A percentile compares a stretch with the other conserved stretches of the same genome.
phyloP scores from a whole-genome alignment of 106 monocot genomes.

The Amphibolis antarctica region DNA sequence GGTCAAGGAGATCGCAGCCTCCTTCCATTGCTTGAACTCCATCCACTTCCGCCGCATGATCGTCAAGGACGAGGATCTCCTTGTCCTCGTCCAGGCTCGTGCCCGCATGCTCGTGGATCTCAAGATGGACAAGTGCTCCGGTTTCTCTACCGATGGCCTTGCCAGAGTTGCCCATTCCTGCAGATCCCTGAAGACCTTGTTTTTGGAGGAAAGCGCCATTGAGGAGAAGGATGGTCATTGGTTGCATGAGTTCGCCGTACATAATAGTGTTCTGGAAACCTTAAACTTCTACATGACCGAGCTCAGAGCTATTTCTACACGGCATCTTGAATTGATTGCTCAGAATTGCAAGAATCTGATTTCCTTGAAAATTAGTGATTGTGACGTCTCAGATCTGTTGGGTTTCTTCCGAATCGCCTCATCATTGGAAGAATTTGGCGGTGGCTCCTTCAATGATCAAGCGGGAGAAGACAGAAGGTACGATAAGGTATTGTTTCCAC shows the following conservation, averaged over 20 bases:
- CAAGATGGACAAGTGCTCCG: no score
- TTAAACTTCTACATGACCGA: conserved; percentile 89
- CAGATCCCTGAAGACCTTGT: conserved; percentile 63
- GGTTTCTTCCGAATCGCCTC: conserved; percentile 45
- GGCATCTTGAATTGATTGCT: conserved; percentile 70
- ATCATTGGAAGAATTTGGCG: conserved; percentile 72
- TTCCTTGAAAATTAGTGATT: conserved; percentile 72
- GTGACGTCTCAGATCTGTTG: conserved; percentile 50
- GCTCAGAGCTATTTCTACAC: conserved; percentile 25
- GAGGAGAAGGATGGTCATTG: conserved; percentile 48
- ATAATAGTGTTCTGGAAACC: conserved; percentile 50
- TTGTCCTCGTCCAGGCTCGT: no score
- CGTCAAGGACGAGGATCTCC: no score
- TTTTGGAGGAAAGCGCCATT: conserved; percentile 70
- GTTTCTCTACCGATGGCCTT: no score
- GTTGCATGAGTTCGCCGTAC: conserved; percentile 71
- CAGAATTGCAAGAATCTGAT: conserved; percentile 55
- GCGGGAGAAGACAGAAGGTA: conserved; percentile 30
- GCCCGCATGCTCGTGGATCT: no score
- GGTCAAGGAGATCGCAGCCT: no score
- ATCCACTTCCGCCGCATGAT: no score
- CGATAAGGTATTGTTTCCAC: conserved; percentile 47
- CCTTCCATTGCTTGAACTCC: no score
- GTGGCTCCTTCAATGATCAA: conserved; percentile 67
- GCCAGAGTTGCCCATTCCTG: background rate